Conservation (phyloP, 2,329 filamentous ascomycete species). For the Monosporascus sp. region DNA sequence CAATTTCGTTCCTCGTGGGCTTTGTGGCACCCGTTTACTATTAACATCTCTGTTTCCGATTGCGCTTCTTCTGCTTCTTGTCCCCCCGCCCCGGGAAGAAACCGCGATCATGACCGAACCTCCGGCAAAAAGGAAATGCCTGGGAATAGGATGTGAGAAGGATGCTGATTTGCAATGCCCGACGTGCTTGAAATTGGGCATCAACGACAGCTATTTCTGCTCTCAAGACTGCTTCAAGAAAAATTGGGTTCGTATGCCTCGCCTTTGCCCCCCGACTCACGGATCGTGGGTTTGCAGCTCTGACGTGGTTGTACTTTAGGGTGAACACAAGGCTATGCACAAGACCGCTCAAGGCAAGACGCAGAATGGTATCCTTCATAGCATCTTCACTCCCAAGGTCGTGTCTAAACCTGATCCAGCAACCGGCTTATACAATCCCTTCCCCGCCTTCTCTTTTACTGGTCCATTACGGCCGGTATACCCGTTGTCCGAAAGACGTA, state of each 20-base stretch:
- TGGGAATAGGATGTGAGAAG: conserved; percentile 78
- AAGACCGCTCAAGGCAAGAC: conserved; percentile 54
- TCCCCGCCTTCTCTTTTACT: conserved; percentile 79
- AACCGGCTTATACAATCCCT: conserved; percentile 87
- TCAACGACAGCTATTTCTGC: conserved; percentile 91
- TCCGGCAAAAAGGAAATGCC: conserved; percentile 63
- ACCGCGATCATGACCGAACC: conserved; percentile 36
- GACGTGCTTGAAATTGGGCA: conserved; percentile 84
- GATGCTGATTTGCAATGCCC: conserved; percentile 87
- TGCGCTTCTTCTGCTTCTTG: not conserved
- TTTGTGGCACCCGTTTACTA: not conserved
- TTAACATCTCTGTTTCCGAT: too few relatives aligned
- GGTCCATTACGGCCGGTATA: conserved; percentile 83
- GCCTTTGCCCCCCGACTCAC: not conserved
- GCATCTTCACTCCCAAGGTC: conserved; percentile 70
- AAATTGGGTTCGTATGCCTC: conserved; percentile 72
- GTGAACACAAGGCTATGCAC: conserved; percentile 76
- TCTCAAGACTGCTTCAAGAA: conserved; percentile 98
- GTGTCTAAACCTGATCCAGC: conserved; percentile 89
- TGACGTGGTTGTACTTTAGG: conserved; percentile 40
- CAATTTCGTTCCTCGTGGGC: not conserved
- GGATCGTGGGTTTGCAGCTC: not conserved
- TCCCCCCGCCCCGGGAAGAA: not conserved
- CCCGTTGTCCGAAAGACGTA: conserved; percentile 67
- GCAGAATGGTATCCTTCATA: conserved; percentile 66